These are phyloP conservation scores for Metrosideros polymorpha DNA, from an alignment of 441 rosid species.

Conservation along the genomic window DNA sequence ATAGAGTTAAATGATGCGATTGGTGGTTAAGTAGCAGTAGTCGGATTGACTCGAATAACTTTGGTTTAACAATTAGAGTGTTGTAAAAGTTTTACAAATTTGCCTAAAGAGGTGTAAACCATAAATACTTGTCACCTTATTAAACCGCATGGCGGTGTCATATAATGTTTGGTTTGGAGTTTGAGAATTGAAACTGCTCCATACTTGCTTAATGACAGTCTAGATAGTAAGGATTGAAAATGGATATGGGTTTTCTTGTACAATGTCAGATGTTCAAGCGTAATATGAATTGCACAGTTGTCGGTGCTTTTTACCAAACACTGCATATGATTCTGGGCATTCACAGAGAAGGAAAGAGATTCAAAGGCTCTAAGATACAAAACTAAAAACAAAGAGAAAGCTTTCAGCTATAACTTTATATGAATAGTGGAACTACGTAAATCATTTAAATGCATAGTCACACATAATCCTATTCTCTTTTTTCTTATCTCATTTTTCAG, in stretches of 20 bases:
- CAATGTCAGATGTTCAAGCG: neutral
- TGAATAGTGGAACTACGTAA: neutral
- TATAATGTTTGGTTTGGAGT: neutral
- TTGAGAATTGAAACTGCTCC: neutral
- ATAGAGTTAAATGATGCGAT: neutral
- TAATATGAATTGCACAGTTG: neutral
- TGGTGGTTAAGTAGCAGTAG: neutral
- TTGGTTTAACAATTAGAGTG: neutral
- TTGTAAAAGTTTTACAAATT: neutral
- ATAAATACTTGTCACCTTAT: neutral
- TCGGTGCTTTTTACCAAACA: neutral
- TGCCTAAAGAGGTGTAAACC: neutral
- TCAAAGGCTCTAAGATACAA: neutral
- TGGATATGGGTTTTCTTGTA: neutral
- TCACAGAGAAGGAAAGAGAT: neutral
- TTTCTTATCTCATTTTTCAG: neutral
- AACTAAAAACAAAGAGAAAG: neutral
- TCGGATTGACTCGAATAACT: neutral
- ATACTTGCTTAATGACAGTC: neutral
- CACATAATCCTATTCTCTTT: neutral
- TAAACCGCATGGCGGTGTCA: neutral
- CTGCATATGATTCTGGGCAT: neutral
- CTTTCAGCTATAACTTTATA: neutral
- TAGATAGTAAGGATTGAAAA: neutral
- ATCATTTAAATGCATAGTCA: neutral